Conservation (phyloP, 1,139 yeast species). For the Yarrowia galli region DNA sequence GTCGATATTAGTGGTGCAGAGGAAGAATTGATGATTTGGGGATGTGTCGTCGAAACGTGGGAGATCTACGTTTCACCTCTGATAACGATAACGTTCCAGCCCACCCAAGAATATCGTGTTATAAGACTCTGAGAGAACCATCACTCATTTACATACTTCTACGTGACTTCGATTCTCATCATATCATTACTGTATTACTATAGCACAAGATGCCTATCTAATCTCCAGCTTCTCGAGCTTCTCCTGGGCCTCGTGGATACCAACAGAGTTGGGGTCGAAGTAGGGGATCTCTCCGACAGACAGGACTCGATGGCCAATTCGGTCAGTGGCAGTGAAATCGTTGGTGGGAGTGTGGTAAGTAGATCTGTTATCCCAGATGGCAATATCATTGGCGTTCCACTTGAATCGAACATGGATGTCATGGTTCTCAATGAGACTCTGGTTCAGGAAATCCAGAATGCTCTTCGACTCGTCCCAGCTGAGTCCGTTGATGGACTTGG, state of each 20-base stretch:
- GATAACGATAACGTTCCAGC: no score
- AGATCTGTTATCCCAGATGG: constrained; percentile 51
- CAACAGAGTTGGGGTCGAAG: constrained; percentile 60
- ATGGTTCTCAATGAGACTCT: constrained; percentile 55
- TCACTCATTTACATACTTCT: no score
- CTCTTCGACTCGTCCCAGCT: constrained; percentile 51
- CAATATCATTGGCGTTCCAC: constrained; percentile 67
- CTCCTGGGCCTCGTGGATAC: constrained; percentile 59
- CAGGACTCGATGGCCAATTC: constrained; percentile 68
- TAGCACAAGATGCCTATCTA: neutral
- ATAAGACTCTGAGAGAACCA: no score
- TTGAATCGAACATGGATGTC: constrained; percentile 54
- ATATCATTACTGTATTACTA: neutral
- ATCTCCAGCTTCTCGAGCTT: constrained; percentile 3
- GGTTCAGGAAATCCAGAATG: constrained; percentile 54
- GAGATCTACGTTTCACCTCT: no score
- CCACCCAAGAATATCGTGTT: no score
- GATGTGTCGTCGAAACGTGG: no score
- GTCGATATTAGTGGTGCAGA: no score
- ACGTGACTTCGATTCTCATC: neutral
- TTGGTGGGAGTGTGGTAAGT: constrained; percentile 48
- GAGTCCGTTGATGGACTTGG: constrained; percentile 53
- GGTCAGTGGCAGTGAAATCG: constrained; percentile 14
- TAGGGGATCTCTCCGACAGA: constrained; percentile 63
- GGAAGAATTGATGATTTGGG: no score